phyloP scores from a whole-genome alignment of 352 stramenopile genomes.

The Pythium rishiriense region DNA sequence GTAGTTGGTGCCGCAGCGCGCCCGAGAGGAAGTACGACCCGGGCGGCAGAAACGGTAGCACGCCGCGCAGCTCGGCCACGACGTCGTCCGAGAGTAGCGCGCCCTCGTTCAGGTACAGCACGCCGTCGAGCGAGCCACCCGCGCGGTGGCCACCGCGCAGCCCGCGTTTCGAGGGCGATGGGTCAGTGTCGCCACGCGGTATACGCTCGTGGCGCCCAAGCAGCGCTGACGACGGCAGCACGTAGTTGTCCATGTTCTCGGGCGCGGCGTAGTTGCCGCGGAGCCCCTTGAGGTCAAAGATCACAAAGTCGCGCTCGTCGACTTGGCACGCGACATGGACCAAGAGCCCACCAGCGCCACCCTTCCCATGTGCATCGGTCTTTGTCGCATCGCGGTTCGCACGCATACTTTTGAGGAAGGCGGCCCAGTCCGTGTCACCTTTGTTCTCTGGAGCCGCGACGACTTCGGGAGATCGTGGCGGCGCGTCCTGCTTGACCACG shows the following conservation, averaged over 20 bases:
- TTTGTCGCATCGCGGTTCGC: slow-evolving; percentile 13
- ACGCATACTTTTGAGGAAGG: slow-evolving; percentile 30
- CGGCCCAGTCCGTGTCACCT: slow-evolving; percentile 26
- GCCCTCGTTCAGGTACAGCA: slow-evolving; percentile 46
- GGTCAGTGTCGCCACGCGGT: neutral
- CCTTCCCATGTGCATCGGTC: neutral
- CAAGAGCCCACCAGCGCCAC: slow-evolving; percentile 12
- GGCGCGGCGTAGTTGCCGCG: slow-evolving; percentile 28
- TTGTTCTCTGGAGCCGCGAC: neutral
- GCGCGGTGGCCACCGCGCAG: neutral
- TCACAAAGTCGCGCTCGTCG: slow-evolving; percentile 35
- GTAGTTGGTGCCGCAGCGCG: slow-evolving; percentile 41
- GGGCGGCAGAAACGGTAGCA: slow-evolving; percentile 48
- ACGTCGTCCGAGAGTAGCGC: slow-evolving; percentile 41
- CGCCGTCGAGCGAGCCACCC: slow-evolving; percentile 9
- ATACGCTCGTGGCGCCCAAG: slow-evolving; percentile 5
- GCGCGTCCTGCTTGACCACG: neutral
- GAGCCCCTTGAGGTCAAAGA: slow-evolving; percentile 33
- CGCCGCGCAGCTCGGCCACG: slow-evolving; percentile 45
- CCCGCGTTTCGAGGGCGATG: neutral
- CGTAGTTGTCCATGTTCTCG: slow-evolving; percentile 46
- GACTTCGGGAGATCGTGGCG: neutral
- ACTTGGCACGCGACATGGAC: slow-evolving; percentile 48
- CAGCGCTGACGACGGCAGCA: slow-evolving; percentile 36
- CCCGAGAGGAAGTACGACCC: slow-evolving; percentile 52